Conservation (phyloP, 2,329 filamentous ascomycete species). For the Sporothrix brasiliensis region DNA sequence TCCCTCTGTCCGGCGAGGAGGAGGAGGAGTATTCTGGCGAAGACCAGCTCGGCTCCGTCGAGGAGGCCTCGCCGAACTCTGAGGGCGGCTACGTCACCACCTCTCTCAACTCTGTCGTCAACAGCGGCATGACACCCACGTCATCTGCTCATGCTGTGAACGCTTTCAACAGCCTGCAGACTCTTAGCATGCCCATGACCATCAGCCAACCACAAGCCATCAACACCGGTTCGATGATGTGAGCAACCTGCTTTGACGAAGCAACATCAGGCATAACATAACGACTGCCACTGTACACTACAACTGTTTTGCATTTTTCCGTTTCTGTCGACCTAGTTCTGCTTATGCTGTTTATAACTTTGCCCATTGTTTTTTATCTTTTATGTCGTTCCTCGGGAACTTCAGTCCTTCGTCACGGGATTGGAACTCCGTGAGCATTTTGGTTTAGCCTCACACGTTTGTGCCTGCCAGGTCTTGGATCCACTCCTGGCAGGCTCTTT, state of each 20-base stretch:
- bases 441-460: constrained; percentile 32
- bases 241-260: background rate
- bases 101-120: constrained; percentile 54
- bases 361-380: constrained; percentile 27
- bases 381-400: constrained; percentile 30
- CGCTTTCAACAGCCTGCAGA: constrained; percentile 61
- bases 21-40: constrained; percentile 82
- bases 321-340: constrained; percentile 33
- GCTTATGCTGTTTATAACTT: constrained; percentile 33
- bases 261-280: background rate
- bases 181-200: constrained; percentile 66
- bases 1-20: constrained; percentile 76
- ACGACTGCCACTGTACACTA: constrained; percentile 30
- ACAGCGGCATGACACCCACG: constrained; percentile 38
- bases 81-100: constrained; percentile 64
- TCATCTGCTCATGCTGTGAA: constrained; percentile 42
- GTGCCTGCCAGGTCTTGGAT: constrained; percentile 16
- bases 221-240: constrained; percentile 51
- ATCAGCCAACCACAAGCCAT: constrained; percentile 57
- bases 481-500: constrained; percentile 9
- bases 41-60: constrained; percentile 78
- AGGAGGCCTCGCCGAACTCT: constrained; percentile 75
- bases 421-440: constrained; percentile 31
- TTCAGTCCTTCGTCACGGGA: constrained; percentile 34
- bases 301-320: constrained; percentile 27